Conservation (phyloP, 768 basidiomycete species). For the Tricholoma hemisulphureum region DNA sequence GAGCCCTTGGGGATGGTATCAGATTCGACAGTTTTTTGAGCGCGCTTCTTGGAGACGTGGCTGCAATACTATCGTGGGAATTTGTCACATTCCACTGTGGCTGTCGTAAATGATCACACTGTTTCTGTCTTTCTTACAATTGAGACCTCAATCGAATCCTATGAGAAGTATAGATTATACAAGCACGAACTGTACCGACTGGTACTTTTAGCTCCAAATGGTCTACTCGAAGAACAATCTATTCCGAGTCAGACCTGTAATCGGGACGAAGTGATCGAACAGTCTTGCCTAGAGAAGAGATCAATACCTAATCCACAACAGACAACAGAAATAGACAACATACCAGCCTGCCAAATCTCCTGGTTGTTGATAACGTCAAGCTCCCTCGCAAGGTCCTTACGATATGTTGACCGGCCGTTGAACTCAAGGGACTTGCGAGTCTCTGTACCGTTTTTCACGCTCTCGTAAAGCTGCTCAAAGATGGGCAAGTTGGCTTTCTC, state of each 20-base stretch:
- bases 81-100: conserved; percentile 4
- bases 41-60: conserved; percentile 39
- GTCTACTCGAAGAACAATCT: conserved; percentile 15
- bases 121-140: too few species aligned
- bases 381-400: conserved; percentile 89
- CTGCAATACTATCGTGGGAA: conserved; percentile 35
- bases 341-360: conserved; percentile 97
- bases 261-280: conserved; percentile 89
- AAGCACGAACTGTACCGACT: background rate
- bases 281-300: conserved; percentile 62
- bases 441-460: conserved; percentile 93
- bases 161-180: background rate
- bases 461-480: conserved; percentile 93
- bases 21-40: conserved; percentile 5
- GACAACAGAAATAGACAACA: conserved; percentile 19
- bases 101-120: background rate
- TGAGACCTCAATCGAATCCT: too few species aligned
- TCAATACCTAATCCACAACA: conserved; percentile 1
- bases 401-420: conserved; percentile 90
- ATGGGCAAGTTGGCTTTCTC: conserved; percentile 92
- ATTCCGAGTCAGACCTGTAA: conserved; percentile 61
- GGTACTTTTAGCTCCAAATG: background rate
- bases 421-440: conserved; percentile 96
- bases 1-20: background rate
- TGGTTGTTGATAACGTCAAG: conserved; percentile 94